A percentile compares a stretch with the other conserved stretches of the same genome.
Conservation (phyloP, 169 alveolate genomes). For the Miamiensis avidus region DNA sequence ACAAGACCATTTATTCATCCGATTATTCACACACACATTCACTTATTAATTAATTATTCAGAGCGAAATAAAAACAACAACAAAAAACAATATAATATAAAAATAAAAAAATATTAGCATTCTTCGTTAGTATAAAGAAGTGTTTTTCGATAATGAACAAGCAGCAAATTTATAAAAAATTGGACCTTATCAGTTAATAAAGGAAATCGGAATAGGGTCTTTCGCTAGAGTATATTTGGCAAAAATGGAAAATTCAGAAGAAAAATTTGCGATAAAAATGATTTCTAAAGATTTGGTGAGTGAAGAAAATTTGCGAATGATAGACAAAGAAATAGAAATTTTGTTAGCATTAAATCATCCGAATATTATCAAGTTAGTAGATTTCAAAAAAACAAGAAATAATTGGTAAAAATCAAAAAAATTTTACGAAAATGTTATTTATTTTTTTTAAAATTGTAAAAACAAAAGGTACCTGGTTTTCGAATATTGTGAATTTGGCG, state of each 20-base stretch:
- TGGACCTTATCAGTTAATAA: conserved; percentile 14
- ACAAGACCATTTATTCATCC: too few species aligned
- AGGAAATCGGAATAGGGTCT: conserved; percentile 40
- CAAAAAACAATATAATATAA: too few species aligned
- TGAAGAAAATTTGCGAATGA: conserved; percentile 27
- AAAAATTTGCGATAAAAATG: conserved; percentile 37
- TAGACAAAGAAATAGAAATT: conserved; percentile 28
- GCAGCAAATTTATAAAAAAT: conserved; percentile 2
- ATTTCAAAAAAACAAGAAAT: conserved; percentile 23
- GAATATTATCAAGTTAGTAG: conserved; percentile 34
- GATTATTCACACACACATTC: too few species aligned
- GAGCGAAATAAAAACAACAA: too few species aligned
- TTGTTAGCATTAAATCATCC: conserved; percentile 22
- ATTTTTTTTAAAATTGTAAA: too few species aligned
- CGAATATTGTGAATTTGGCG: conserved; percentile 44
- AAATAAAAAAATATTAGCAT: too few species aligned
- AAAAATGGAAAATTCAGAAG: conserved; percentile 15
- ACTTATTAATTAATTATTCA: too few species aligned
- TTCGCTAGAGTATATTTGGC: conserved; percentile 46
- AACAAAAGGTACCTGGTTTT: conserved; percentile 23
- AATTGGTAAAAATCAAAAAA: background rate
- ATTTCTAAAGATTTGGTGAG: conserved; percentile 21
- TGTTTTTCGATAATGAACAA: too few species aligned
- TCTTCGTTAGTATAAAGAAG: too few species aligned
- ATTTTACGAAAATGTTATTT: background rate